Base-by-base conservation (phyloP, 345 rosid species). In the Aquilaria sinensis region DNA sequence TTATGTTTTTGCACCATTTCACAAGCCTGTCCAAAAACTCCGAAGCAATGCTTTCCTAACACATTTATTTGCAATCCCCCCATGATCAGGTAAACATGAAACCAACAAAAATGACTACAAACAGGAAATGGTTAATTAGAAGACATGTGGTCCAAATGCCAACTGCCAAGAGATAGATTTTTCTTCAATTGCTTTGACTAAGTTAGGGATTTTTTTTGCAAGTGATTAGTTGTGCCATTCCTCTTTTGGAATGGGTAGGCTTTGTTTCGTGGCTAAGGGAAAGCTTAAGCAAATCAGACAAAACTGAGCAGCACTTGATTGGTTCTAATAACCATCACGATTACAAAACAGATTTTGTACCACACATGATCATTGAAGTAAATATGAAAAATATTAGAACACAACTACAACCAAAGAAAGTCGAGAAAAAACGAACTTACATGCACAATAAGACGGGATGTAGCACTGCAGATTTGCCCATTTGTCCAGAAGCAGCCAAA, bases 391-490 rank as follows among this genome's bases (percentile, higher is more conserved):
- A 37, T 9, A 37, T 4, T 4, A 37, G 43, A 37, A 37, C 8
- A 37, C 43, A 9, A 37, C 43, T 37, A 37, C 43, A 37, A n/a
- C 29, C 14, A 33, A 33, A 29, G 13, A 37, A 53, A 7, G 31
- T 13, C 2, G 16, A 34, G 30, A 53, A 53, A 23, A 5, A 37
- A 37, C 37, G 41, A 29, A 68, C 99, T 81, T 76, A 87, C 97
- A 77, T 85, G 99, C 63, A 94, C 86, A 46, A 91, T 73, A 58
- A 94, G 90, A 47, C 99, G 89, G 50, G 99, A 94, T 77, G 99
- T 94, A 67, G 99, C 97, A 76, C 97, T 88, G 68, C 99, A 91
- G 61, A 94, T 94, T 82, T 94, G 96, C 60, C 99, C 97, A 80
- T 87, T 91, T 58, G 95, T 90, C 86, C 96, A 88, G 77, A 90